Conservation (phyloP, 331 rosid genomes). For the Rosa hybrid region DNA sequence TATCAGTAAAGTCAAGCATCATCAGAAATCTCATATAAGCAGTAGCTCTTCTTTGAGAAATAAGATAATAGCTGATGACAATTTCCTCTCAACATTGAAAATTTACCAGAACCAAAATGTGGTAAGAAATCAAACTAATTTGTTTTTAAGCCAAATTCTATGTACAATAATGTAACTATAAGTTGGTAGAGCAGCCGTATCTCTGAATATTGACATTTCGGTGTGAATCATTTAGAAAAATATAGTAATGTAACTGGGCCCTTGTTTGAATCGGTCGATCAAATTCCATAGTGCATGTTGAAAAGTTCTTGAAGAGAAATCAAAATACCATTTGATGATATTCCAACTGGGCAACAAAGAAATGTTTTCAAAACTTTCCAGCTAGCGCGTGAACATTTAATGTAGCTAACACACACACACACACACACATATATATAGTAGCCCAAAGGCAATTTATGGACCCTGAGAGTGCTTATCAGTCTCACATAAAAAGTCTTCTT, state of each 20-base stretch:
- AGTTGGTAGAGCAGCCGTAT: background rate
- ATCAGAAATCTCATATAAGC: constrained; percentile 8
- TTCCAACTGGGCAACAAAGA: background rate
- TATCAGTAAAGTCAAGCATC: background rate
- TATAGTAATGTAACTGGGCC: background rate
- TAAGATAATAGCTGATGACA: background rate
- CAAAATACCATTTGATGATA: background rate
- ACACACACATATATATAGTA: background rate
- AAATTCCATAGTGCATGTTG: background rate
- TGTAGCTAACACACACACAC: background rate
- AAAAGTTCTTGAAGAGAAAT: background rate
- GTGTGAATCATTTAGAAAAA: background rate
- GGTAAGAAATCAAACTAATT: background rate
- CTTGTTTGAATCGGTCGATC: background rate
- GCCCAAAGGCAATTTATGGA: background rate
- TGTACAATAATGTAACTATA: background rate
- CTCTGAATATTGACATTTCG: background rate
- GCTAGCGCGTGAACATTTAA: background rate
- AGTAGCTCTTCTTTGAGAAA: constrained; percentile 10
- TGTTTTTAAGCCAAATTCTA: constrained; percentile 1
- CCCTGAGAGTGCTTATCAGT: background rate
- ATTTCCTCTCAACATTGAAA: background rate
- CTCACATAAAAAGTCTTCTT: background rate
- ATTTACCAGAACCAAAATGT: background rate
- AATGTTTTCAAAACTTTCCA: background rate